Evolutionary conservation across 495 filamentous ascomycete species (phyloP), one percentile per base, ranked within the genome.

Genomic region (Filosporella fistucella): DNA sequence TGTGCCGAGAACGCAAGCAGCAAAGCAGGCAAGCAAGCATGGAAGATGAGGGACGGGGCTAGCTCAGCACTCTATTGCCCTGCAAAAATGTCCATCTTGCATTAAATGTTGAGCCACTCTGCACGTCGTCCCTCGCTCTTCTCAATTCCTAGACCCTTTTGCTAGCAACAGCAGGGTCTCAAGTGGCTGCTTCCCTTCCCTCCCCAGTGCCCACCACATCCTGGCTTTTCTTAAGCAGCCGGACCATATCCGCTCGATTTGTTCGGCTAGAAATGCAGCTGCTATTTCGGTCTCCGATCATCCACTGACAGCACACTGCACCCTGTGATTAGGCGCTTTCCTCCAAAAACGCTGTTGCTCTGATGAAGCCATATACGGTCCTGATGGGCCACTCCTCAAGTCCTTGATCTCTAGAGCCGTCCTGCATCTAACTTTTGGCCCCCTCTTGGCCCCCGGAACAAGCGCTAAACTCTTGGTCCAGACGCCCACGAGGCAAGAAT

Each of bases 251-350:
- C 56, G 47, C 23, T 54, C 39, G 51, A 47, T 52, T 58, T 49
- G 41, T 42, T 59, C 57, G 57, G 49, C 43, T 55, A 36, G 49
- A 48, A 14, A 38, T 51, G 52, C 49, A 42, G n/a, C 49, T 54
- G 50, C 57, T 60, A 54, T 51, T 40, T 54, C 24, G 42, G 50
- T 51, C 54, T 38, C 25, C 35, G 41, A 40, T 34, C 40, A 44
- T 45, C 58, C 58, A 61, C 51, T 61, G 49, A 56, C 55, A 58
- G 52, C 55, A 32, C 55, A 25, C 24, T 54, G 42, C 54, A n/a
- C 48, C 49, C 45, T 36, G 41, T 37, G 24, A 38, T 58, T 61
- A 61, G 49, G 52, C 58, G 58, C 58, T 46, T 49, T 57, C 44
- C 51, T 61, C 54, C 55, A 26, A 51, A 54, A 54, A 50, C 18